Evolutionary conservation across 1,139 yeast species (phyloP).

Genomic region (Lizanozyma gosingica): DNA sequence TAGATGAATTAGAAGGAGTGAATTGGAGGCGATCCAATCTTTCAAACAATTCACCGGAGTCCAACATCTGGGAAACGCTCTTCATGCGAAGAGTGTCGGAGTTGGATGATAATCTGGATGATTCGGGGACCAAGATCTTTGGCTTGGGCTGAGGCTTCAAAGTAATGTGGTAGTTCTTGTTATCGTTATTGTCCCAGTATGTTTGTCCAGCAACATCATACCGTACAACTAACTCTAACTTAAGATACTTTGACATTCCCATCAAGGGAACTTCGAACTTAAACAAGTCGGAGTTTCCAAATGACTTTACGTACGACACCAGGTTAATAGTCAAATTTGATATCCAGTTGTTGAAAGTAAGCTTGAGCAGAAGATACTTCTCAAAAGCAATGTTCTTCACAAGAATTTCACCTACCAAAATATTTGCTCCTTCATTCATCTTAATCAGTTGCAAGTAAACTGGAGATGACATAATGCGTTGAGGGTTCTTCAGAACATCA

Average conservation of each 20-base stretch:
- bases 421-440: slow-evolving; percentile 10
- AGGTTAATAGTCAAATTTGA: slow-evolving; percentile 22
- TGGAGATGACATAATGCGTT: neutral
- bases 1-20: neutral
- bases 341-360: slow-evolving; percentile 32
- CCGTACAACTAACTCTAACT: slow-evolving; percentile 19
- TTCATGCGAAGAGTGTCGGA: neutral
- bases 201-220: slow-evolving; percentile 16
- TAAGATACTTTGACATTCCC: slow-evolving; percentile 13
- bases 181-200: slow-evolving; percentile 29
- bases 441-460: slow-evolving; percentile 6
- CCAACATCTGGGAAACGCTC: neutral
- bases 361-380: slow-evolving; percentile 25
- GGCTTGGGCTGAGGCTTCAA: neutral
- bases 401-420: slow-evolving; percentile 23
- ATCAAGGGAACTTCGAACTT: slow-evolving; percentile 25
- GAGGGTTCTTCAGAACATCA: slow-evolving; percentile 2
- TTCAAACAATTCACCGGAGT: neutral
- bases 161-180: neutral
- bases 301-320: slow-evolving; percentile 18
- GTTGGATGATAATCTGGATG: neutral
- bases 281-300: slow-evolving; percentile 28
- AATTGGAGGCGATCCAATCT: neutral
- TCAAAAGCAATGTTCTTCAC: slow-evolving; percentile 32
- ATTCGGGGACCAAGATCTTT: neutral